Base-by-base conservation (phyloP, 768 basidiomycete species). In the Lentinula edodes region DNA sequence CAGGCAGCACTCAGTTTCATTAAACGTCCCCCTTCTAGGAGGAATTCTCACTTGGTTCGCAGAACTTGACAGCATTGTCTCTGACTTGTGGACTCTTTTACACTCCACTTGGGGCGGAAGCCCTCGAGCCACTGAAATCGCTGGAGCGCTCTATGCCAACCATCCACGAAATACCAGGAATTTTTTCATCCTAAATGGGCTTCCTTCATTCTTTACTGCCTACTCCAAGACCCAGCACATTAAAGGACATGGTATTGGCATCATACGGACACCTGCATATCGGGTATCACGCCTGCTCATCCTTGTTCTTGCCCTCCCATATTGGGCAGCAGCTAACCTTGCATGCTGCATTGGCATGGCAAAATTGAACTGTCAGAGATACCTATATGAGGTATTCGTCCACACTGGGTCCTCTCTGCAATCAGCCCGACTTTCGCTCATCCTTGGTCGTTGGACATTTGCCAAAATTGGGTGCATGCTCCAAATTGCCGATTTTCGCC, bases 31-130 rank as follows among this genome's bases (percentile, higher is more conserved):
- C 16, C 16, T 35, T 20, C 12, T 18, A 58, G 57, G 38, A 6
- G 42, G 13, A 12, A 43, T 58, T 42, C 6, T 42, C 10, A 13
- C 5, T 12, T 58, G 57, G 57, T 28, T 67, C 0, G 2, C 39
- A 0, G 23, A 67, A 1, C 38, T 67, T 0, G 60, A 67, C n/a
- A 35, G 65, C 5, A 60, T 67, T 0, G 43, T 67, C 0, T 65
- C 46, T 0, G 60, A 63, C 13, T 57, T 63, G 51, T 67, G 60
- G 18, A 65, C 58, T 18, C 55, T 53, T 1, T 18, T 67, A 0
- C 61, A 64, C 3, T 10, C 60, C 2, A 65, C 54, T 0, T 67
- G 66, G 64, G 64, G 64, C 2, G 66, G 67, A 0, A 66, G 66
- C 0, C 60, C 66, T 7, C 9, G 53, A 0, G 66, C 62, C 2